Evolutionary conservation across 176 grass and related monocot species (phyloP), one percentile per base, ranked within the genome.

Genomic region (Tillandsia leiboldiana): DNA sequence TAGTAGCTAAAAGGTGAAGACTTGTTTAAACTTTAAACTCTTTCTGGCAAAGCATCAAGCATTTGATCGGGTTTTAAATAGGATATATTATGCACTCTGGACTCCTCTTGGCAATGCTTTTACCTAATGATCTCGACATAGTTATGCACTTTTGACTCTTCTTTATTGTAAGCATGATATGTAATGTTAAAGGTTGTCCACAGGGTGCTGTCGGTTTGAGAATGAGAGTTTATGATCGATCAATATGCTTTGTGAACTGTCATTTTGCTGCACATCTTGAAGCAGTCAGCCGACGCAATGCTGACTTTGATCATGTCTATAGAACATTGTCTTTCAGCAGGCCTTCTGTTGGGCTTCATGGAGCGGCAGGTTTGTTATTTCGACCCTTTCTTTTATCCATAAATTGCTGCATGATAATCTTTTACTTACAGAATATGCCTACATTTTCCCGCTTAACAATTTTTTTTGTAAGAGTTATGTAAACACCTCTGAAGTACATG

Each of bases 221-320:
- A 82, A 96, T 96, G 81, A 96, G 89, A 82, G 93, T 96, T 70
- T 92, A 96, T 68, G 79, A 91, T 71, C 86, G 86, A 56, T 75
- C 75, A 74, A 92, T 96, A 78, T 96, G 93, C 78, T 96, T 96
- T 67, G 89, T 92, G 66, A 96, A 87, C 67, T 91, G 87, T 71
- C 93, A 96, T 92, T 96, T 92, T 81, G 89, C 93, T 67, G 89
- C 93, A 82, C 93, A 96, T 87, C 77, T 92, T 58, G 93, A 96
- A 83, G 89, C 86, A 3, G 86, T 96, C 75, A 92, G 76, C 81
- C 80, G 90, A 63, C 81, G 93, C 20, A 96, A 96, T 83, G 89
- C 83, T 71, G 93, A 96, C 71, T 96, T 96, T 62, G 84, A 96
- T 80, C 88, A 89, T 75, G 77, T 96, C 80, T 96, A 90, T 80